Conservation (phyloP, 1,284 basidiomycete species). For the Hypsizygus ulmarius region DNA sequence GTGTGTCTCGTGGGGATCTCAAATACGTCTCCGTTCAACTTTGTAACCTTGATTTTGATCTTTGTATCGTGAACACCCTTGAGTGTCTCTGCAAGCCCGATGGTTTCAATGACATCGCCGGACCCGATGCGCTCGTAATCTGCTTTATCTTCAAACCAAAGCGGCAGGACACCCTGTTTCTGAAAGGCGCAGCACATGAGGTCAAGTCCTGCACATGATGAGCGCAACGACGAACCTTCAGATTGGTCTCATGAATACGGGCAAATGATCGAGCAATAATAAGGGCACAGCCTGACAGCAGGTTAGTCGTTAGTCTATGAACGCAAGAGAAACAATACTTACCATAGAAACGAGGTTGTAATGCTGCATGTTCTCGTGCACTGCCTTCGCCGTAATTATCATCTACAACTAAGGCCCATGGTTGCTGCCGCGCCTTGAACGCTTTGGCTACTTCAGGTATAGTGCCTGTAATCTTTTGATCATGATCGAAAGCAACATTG, state of each 20-base stretch:
- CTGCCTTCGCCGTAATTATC: slow-evolving; percentile 98
- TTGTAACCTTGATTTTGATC: slow-evolving; percentile 72
- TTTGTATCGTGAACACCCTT: slow-evolving; percentile 47
- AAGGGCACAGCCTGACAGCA: slow-evolving; percentile 64
- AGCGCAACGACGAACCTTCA: slow-evolving; percentile 61
- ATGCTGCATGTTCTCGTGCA: slow-evolving; percentile 96
- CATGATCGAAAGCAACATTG: slow-evolving; percentile 84
- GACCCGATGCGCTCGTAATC: slow-evolving; percentile 84
- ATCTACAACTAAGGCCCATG: slow-evolving; percentile 95
- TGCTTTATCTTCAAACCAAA: slow-evolving; percentile 85
- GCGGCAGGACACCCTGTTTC: slow-evolving; percentile 94
- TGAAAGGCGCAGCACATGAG: slow-evolving; percentile 29
- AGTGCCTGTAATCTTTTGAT: slow-evolving; percentile 66
- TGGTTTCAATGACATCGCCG: slow-evolving; percentile 67
- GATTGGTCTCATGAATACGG: slow-evolving; percentile 97
- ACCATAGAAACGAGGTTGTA: slow-evolving; percentile 96
- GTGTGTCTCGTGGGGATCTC: slow-evolving; percentile 81
- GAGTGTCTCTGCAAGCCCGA: slow-evolving; percentile 53
- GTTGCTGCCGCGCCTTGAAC: slow-evolving; percentile 77
- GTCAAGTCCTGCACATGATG: neutral
- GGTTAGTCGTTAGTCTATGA: neutral
- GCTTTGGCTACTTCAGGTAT: slow-evolving; percentile 90
- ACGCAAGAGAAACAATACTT: slow-evolving; percentile 22
- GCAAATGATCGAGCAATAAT: slow-evolving; percentile 93
- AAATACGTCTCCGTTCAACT: slow-evolving; percentile 59